Percentiles rank a stretch among this genome's conserved stretches.
phyloP scores from a whole-genome alignment of 306 rosid species.

The Fragaria nilgerrensis region DNA sequence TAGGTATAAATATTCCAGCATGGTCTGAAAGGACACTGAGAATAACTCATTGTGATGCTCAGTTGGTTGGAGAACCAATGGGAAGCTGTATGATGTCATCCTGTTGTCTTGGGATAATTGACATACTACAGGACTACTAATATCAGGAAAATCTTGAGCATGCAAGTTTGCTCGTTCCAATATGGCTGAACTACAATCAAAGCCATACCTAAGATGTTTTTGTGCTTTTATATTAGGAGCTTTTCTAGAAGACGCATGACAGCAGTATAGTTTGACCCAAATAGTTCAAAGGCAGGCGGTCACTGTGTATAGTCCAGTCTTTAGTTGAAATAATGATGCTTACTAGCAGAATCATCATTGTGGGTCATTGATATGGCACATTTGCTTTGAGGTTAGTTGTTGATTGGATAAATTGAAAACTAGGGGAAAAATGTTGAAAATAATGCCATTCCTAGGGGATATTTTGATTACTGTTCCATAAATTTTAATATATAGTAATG shows the following conservation, averaged over 20 bases:
- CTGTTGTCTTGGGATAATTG: slow-evolving; percentile 77
- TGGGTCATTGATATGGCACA: slow-evolving; percentile 27
- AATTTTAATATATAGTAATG: background rate
- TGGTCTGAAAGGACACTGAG: slow-evolving; percentile 57
- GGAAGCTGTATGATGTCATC: slow-evolving; percentile 70
- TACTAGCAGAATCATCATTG: slow-evolving; percentile 28
- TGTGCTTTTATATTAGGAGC: slow-evolving; percentile 84
- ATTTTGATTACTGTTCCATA: background rate
- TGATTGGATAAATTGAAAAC: background rate
- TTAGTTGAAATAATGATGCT: slow-evolving; percentile 26
- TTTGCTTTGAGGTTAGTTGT: slow-evolving; percentile 1
- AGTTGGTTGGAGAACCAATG: slow-evolving; percentile 74
- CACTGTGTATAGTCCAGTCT: slow-evolving; percentile 38
- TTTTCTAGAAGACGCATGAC: slow-evolving; percentile 72
- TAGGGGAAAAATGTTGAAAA: background rate
- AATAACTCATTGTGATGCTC: slow-evolving; percentile 43
- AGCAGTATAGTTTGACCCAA: slow-evolving; percentile 26
- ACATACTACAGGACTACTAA: slow-evolving; percentile 86
- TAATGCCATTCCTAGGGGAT: background rate
- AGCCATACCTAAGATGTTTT: slow-evolving; percentile 71
- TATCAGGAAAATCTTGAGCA: slow-evolving; percentile 88
- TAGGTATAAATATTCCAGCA: slow-evolving; percentile 82
- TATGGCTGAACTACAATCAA: slow-evolving; percentile 73
- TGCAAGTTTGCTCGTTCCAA: slow-evolving; percentile 86
- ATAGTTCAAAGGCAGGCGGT: slow-evolving; percentile 26